Evolutionary conservation across 2,329 filamentous ascomycete species (phyloP).

Genomic region (Ceratocystis colombiana): DNA sequence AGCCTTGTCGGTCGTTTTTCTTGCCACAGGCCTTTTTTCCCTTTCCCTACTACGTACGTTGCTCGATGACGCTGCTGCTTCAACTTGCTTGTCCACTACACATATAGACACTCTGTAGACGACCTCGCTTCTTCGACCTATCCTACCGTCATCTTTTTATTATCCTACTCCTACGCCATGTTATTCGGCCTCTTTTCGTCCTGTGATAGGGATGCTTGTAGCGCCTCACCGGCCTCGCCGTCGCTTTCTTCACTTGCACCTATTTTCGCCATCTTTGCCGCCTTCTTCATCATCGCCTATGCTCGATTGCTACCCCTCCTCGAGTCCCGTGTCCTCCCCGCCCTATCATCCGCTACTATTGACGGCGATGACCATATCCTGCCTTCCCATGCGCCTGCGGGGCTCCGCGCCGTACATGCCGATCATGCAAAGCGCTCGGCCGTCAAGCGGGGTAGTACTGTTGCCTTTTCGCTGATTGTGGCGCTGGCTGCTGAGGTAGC

Average conservation of each 20-base stretch:
- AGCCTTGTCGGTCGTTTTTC: neutral
- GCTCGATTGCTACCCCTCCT: slow-evolving; percentile 65
- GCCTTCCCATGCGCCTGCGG: slow-evolving; percentile 51
- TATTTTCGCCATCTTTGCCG: slow-evolving; percentile 59
- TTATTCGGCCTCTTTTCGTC: slow-evolving; percentile 38
- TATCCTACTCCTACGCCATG: neutral
- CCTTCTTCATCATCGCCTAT: slow-evolving; percentile 43
- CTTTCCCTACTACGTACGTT: neutral
- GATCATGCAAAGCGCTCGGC: slow-evolving; percentile 46
- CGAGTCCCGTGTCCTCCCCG: slow-evolving; percentile 38
- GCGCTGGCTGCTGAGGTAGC: slow-evolving; percentile 67
- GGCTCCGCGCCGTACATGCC: slow-evolving; percentile 48
- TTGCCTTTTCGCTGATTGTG: slow-evolving; percentile 66
- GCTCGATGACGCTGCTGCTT: neutral
- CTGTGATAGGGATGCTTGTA: slow-evolving; percentile 51
- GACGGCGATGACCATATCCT: slow-evolving; percentile 54
- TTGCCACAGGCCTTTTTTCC: neutral
- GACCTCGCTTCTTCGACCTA: too few species aligned
- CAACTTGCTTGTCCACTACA: neutral
- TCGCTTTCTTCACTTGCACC: slow-evolving; percentile 53
- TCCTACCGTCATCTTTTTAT: neutral
- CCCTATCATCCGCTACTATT: slow-evolving; percentile 39
- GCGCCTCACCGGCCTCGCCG: slow-evolving; percentile 38
- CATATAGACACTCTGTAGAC: neutral
- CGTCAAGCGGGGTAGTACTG: slow-evolving; percentile 45